Percentiles rank a stretch among this genome's conserved stretches.
Evolutionary conservation across 1,284 basidiomycete species (phyloP).

Genomic region (Boletus sp.): DNA sequence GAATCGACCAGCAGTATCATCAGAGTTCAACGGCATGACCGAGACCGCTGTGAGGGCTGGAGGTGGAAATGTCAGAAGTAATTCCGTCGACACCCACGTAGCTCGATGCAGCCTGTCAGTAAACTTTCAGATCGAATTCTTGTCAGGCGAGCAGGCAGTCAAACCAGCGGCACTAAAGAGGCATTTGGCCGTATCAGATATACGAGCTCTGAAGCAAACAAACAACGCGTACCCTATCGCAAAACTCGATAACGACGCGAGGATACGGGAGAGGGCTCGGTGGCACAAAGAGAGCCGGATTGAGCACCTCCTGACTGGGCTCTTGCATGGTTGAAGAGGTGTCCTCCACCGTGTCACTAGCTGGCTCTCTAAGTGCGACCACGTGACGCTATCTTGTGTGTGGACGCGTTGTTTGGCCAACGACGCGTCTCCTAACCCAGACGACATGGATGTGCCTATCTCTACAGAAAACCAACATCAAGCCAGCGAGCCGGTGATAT

Average conservation of each 20-base stretch:
- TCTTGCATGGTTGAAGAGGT: conserved; percentile 7
- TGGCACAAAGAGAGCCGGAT: conserved; percentile 56
- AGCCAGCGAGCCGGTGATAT: conserved; percentile 28
- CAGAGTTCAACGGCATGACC: conserved; percentile 70
- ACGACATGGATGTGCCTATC: conserved; percentile 18
- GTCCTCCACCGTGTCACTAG: conserved; percentile 15
- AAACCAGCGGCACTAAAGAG: conserved; percentile 66
- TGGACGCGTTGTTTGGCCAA: conserved; percentile 43
- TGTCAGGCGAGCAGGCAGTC: conserved; percentile 14
- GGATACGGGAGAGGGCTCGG: conserved; percentile 46
- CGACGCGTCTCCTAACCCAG: conserved; percentile 20
- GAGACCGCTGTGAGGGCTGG: conserved; percentile 64
- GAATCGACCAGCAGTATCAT: conserved; percentile 84
- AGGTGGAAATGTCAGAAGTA: conserved; percentile 83
- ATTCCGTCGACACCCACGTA: conserved; percentile 84
- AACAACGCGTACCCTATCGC: conserved; percentile 64
- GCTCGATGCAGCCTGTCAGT: conserved; percentile 74
- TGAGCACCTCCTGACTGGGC: conserved; percentile 22
- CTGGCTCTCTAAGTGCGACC: not conserved
- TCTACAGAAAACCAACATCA: conserved; percentile 5
- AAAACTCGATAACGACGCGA: conserved; percentile 75
- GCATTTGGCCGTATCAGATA: conserved; percentile 2
- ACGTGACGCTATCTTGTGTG: conserved; percentile 23
- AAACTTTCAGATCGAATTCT: conserved; percentile 1
- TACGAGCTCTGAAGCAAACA: not conserved